A percentile compares a stretch with the other conserved stretches of the same genome.
phyloP scores from a whole-genome alignment of 257 asterid genomes.

The Agastache rugosa region DNA sequence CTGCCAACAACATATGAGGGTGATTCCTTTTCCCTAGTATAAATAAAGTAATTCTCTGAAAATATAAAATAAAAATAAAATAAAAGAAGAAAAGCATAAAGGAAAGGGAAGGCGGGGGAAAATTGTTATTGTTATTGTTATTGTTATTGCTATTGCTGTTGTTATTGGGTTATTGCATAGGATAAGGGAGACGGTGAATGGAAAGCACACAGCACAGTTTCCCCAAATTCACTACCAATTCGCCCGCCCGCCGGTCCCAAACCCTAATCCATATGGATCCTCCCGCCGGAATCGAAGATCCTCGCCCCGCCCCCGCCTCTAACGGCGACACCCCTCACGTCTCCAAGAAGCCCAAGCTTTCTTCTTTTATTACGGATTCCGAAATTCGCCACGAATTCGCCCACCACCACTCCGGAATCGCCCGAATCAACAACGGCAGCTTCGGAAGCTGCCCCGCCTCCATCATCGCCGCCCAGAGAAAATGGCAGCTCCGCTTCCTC shows the following conservation, averaged over 20 bases:
- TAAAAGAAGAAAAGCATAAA: too few species aligned
- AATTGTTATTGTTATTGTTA: too few species aligned
- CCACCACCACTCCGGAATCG: slow-evolving; percentile 77
- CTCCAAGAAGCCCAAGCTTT: slow-evolving; percentile 65
- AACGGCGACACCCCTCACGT: slow-evolving; percentile 54
- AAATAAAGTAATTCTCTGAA: too few species aligned
- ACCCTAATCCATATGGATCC: slow-evolving; percentile 53
- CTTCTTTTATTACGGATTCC: slow-evolving; percentile 62
- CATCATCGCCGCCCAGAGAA: slow-evolving; percentile 81
- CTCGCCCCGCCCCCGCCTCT: slow-evolving; percentile 56
- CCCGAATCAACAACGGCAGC: slow-evolving; percentile 91
- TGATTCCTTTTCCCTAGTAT: too few species aligned
- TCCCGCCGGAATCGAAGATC: slow-evolving; percentile 45
- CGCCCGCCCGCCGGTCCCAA: slow-evolving; percentile 34
- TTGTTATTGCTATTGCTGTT: too few species aligned
- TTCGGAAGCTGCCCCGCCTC: slow-evolving; percentile 96
- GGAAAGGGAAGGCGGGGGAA: too few species aligned
- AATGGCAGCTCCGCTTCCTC: slow-evolving; percentile 86
- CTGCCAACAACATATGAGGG: too few species aligned
- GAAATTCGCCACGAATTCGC: slow-evolving; percentile 72
- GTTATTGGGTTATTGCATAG: too few species aligned
- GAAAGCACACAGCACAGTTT: background rate
- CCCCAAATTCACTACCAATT: slow-evolving; percentile 32
- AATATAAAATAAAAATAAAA: too few species aligned
- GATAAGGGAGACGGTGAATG: slow-evolving; percentile 23